phyloP scores from a whole-genome alignment of 495 filamentous ascomycete genomes.

The Venustampulla echinocandica region DNA sequence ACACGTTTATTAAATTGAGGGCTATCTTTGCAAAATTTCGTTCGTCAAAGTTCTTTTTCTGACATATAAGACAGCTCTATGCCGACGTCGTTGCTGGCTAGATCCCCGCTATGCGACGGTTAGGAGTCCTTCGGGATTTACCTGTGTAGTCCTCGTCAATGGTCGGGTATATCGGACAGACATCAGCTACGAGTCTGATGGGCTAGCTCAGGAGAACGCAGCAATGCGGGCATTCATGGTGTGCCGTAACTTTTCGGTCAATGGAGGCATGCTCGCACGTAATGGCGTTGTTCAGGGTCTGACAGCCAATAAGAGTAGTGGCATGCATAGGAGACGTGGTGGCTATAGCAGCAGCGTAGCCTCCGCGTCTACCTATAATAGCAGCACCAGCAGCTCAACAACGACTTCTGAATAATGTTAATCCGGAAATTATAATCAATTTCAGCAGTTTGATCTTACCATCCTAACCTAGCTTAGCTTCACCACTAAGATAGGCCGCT shows the following conservation, averaged over 20 bases:
- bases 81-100: constrained; percentile 89
- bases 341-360: constrained; percentile 29
- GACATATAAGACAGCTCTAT: constrained; percentile 66
- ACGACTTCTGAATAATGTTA: constrained; percentile 33
- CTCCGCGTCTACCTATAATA: too few species aligned
- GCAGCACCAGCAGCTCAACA: constrained; percentile 47
- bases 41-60: constrained; percentile 20
- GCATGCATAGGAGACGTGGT: constrained; percentile 35
- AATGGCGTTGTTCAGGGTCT: constrained; percentile 81
- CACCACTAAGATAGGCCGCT: too few species aligned
- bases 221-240: constrained; percentile 97
- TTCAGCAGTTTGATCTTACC: too few species aligned
- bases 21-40: constrained; percentile 5
- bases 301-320: constrained; percentile 50
- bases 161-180: constrained; percentile 94
- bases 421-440: too few species aligned
- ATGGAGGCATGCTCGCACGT: constrained; percentile 83
- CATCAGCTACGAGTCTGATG: constrained; percentile 65
- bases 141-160: constrained; percentile 90
- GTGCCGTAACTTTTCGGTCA: constrained; percentile 96
- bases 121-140: constrained; percentile 61
- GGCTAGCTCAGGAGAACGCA: constrained; percentile 84
- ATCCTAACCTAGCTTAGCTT: too few species aligned
- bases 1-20: constrained; percentile 7
- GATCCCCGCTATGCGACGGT: constrained; percentile 86